Evolutionary conservation across 1,284 basidiomycete species (phyloP).

Genomic region (Leccinum variabile): DNA sequence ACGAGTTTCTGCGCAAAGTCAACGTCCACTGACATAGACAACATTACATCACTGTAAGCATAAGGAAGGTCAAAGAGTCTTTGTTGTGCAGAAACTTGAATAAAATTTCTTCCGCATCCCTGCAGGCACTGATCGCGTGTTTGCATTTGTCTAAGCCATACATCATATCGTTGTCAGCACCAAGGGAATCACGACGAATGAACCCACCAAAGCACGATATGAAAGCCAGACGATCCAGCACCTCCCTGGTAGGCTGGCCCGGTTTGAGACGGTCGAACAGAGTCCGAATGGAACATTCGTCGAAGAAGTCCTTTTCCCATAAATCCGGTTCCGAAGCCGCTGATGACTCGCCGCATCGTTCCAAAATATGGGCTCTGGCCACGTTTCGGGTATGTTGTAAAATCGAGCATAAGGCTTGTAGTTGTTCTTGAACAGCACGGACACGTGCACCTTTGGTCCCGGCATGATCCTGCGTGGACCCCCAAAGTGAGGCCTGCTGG

Average conservation of each 20-base stretch:
- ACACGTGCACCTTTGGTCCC: slow-evolving; percentile 36
- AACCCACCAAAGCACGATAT: slow-evolving; percentile 35
- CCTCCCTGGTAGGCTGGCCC: slow-evolving; percentile 18
- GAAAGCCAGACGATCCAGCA: slow-evolving; percentile 33
- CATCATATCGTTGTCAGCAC: not conserved
- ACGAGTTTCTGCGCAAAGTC: slow-evolving; percentile 17
- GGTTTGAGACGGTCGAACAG: slow-evolving; percentile 24
- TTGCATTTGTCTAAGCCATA: slow-evolving; percentile 22
- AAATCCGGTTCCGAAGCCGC: slow-evolving; percentile 16
- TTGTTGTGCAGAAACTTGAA: slow-evolving; percentile 15
- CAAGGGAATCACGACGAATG: not conserved
- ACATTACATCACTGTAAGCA: not conserved
- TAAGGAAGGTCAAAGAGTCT: not conserved
- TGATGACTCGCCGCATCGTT: slow-evolving; percentile 29
- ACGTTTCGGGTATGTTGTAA: slow-evolving; percentile 17
- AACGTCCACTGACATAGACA: slow-evolving; percentile 16
- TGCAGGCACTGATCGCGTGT: not conserved
- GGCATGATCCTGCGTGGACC: slow-evolving; percentile 27
- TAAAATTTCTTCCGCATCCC: slow-evolving; percentile 11
- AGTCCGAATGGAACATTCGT: slow-evolving; percentile 18
- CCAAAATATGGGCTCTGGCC: slow-evolving; percentile 35
- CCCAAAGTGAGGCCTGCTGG: slow-evolving; percentile 31
- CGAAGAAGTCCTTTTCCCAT: slow-evolving; percentile 36
- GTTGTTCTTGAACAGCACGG: slow-evolving; percentile 32
- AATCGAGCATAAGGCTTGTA: slow-evolving; percentile 30